Conservation (phyloP, 2,329 filamentous ascomycete genomes). For the Neonectria hederae region DNA sequence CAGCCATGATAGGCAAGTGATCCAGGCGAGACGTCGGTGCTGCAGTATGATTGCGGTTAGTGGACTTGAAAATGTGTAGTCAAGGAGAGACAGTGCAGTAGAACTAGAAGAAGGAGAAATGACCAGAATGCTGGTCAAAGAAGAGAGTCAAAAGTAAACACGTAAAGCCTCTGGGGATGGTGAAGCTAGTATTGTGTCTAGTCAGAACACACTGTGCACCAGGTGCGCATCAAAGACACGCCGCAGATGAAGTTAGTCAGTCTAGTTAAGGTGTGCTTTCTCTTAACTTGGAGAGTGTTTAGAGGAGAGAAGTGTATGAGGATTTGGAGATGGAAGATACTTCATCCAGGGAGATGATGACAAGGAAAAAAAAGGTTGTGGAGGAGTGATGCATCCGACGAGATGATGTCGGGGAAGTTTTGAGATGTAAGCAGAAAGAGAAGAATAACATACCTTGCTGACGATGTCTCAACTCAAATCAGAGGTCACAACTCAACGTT, state of each 20-base stretch:
- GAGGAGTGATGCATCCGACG: neutral
- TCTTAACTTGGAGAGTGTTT: neutral
- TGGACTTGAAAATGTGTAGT: neutral
- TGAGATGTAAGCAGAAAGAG: neutral
- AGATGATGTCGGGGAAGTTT: neutral
- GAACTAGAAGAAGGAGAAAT: neutral
- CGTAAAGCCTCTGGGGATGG: neutral
- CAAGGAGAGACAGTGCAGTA: neutral
- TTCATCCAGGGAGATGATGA: neutral
- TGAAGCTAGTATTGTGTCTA: too few relatives aligned
- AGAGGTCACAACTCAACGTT: slow-evolving; percentile 28
- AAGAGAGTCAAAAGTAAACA: neutral
- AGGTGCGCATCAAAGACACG: neutral
- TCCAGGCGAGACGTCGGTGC: neutral
- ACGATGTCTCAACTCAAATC: slow-evolving; percentile 6
- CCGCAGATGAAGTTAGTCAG: neutral
- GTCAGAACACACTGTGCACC: too few relatives aligned
- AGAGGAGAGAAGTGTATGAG: too few relatives aligned
- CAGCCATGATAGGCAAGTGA: slow-evolving; percentile 13
- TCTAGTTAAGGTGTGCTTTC: too few relatives aligned
- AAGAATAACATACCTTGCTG: slow-evolving; percentile 17
- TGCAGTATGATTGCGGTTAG: neutral
- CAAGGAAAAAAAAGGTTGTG: neutral
- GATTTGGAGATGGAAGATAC: neutral
- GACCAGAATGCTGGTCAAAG: neutral